These are phyloP conservation scores for Diaporthe citrichinensis DNA, from an alignment of 2,329 filamentous ascomycete species.

Conservation along the genomic window DNA sequence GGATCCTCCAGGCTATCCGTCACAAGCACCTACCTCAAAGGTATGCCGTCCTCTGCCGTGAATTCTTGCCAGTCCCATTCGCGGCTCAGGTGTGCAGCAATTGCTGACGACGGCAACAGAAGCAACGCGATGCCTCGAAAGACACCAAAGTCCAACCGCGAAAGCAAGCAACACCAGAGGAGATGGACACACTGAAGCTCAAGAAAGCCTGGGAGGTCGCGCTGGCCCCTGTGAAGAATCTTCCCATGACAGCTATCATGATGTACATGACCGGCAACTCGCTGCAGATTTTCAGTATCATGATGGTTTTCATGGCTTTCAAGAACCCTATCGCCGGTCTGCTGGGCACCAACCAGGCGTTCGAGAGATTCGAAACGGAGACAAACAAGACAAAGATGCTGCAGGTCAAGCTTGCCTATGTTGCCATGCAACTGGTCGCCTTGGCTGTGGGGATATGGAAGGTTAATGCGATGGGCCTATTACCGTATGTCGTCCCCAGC, in stretches of 20 bases:
- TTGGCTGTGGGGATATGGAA: slow-evolving; percentile 94
- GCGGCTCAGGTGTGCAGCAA: background rate
- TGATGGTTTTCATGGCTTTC: slow-evolving; percentile 99
- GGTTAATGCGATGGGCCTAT: slow-evolving; percentile 93
- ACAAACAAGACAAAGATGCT: slow-evolving; percentile 81
- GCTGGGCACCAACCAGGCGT: slow-evolving; percentile 86
- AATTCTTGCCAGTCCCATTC: background rate
- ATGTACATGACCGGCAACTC: slow-evolving; percentile 99
- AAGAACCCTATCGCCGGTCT: slow-evolving; percentile 94
- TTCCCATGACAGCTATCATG: slow-evolving; percentile 99
- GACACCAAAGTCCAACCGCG: slow-evolving; percentile 66
- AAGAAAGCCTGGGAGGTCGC: slow-evolving; percentile 99
- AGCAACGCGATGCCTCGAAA: slow-evolving; percentile 65
- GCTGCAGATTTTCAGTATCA: slow-evolving; percentile 98
- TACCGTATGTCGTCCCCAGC: slow-evolving; percentile 76
- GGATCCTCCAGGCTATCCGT: slow-evolving; percentile 88
- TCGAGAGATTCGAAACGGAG: slow-evolving; percentile 90
- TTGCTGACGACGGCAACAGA: slow-evolving; percentile 10
- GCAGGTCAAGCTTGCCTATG: slow-evolving; percentile 88
- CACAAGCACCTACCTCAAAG: slow-evolving; percentile 69
- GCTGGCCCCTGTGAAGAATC: slow-evolving; percentile 89
- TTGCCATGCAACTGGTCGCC: slow-evolving; percentile 87
- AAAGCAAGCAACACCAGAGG: slow-evolving; percentile 80
- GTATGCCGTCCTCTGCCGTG: slow-evolving; percentile 53
- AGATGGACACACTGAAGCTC: slow-evolving; percentile 95